Conservation (phyloP, 495 filamentous ascomycete genomes). For the Aspergillus campestris region DNA sequence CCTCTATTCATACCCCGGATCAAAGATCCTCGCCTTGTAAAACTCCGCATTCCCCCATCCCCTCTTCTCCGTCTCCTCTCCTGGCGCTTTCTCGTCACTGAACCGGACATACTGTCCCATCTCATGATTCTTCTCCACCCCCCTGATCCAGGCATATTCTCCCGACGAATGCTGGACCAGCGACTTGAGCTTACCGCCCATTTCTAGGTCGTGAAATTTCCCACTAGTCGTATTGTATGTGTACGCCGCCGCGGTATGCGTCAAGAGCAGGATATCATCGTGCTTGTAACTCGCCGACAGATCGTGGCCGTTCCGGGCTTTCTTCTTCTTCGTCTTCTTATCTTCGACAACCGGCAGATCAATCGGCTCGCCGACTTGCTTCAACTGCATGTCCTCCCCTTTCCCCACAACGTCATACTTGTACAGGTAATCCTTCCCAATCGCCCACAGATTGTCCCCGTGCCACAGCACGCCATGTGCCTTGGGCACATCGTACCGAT, state of each 20-base stretch:
- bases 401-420: slow-evolving; percentile 4
- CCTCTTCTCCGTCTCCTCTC: neutral
- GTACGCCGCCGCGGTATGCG: slow-evolving; percentile 3
- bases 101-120: slow-evolving; percentile 8
- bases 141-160: slow-evolving; percentile 3
- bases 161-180: slow-evolving; percentile 2
- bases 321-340: neutral
- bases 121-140: neutral
- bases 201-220: neutral
- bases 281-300: slow-evolving; percentile 3
- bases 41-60: slow-evolving; percentile 6
- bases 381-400: slow-evolving; percentile 1
- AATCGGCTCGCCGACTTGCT: neutral
- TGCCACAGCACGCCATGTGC: neutral
- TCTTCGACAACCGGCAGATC: neutral
- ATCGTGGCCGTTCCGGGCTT: slow-evolving; percentile 3
- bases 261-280: slow-evolving; percentile 1
- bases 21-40: slow-evolving; percentile 7
- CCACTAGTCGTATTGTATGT: slow-evolving; percentile 1
- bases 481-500: neutral
- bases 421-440: neutral
- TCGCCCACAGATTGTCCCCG: neutral
- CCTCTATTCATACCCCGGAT: slow-evolving; percentile 1
- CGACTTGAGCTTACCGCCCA: slow-evolving; percentile 3
- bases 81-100: neutral